Evolutionary conservation across 352 stramenopile species (phyloP).

Genomic region (Phytophthora pisi): DNA sequence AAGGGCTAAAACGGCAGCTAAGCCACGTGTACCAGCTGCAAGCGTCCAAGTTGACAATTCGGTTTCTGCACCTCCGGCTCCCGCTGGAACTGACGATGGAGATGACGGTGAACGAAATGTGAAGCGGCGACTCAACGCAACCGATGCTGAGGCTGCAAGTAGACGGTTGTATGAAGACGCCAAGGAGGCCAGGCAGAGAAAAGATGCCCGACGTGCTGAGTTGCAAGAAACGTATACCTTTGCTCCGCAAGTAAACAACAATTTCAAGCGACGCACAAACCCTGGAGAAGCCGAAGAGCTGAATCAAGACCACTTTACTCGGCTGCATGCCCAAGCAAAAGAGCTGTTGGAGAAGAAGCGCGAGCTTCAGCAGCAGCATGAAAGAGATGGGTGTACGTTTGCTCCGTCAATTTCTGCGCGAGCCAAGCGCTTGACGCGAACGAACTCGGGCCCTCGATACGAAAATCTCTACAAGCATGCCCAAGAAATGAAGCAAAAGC

Average conservation of each 20-base stretch:
- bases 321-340: slow-evolving; percentile 64
- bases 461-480: slow-evolving; percentile 82
- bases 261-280: slow-evolving; percentile 47
- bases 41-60: neutral
- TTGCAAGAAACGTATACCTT: slow-evolving; percentile 65
- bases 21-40: neutral
- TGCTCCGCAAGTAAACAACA: slow-evolving; percentile 64
- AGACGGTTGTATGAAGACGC: slow-evolving; percentile 71
- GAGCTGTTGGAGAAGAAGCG: slow-evolving; percentile 59
- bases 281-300: slow-evolving; percentile 33
- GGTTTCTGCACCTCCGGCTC: slow-evolving; percentile 7
- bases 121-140: slow-evolving; percentile 61
- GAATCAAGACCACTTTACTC: slow-evolving; percentile 50
- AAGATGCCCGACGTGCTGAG: slow-evolving; percentile 57
- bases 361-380: slow-evolving; percentile 56
- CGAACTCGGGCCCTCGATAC: slow-evolving; percentile 49
- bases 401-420: slow-evolving; percentile 71
- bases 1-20: slow-evolving; percentile 4
- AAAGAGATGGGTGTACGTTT: slow-evolving; percentile 65
- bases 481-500: slow-evolving; percentile 67
- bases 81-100: neutral
- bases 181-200: slow-evolving; percentile 59
- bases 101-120: slow-evolving; percentile 35
- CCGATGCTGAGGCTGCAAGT: slow-evolving; percentile 53
- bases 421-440: slow-evolving; percentile 54